A percentile compares a stretch with the other conserved stretches of the same genome.
phyloP scores from a whole-genome alignment of 2,329 filamentous ascomycete species.

The Fusarium sp. region DNA sequence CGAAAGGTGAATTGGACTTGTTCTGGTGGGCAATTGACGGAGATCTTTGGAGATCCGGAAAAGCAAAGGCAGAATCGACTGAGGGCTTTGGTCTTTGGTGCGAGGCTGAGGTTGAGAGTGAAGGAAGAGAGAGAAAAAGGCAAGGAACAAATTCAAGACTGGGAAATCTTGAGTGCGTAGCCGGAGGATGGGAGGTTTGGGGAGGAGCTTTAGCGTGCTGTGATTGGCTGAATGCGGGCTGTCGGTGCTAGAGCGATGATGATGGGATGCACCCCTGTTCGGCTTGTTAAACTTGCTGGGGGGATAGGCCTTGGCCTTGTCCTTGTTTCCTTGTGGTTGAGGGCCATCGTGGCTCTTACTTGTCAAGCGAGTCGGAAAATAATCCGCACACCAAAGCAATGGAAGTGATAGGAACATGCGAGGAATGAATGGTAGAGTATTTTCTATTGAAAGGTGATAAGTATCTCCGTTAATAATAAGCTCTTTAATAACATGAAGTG shows the following conservation, averaged over 20 bases:
- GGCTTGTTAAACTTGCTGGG: constrained; percentile 31
- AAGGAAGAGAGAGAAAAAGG: constrained; percentile 33
- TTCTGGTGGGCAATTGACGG: constrained; percentile 36
- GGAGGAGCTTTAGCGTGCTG: constrained; percentile 42
- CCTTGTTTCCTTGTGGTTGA: constrained; percentile 3
- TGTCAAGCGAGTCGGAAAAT: neutral
- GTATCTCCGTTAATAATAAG: too few species aligned
- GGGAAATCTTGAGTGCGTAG: constrained; percentile 51
- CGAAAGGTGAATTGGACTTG: constrained; percentile 35
- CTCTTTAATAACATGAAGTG: too few species aligned
- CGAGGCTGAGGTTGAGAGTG: constrained; percentile 29
- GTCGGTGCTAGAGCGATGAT: constrained; percentile 37
- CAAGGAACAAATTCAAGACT: constrained; percentile 43
- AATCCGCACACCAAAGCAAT: too few species aligned
- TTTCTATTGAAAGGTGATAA: too few species aligned
- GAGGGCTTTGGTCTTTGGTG: constrained; percentile 28
- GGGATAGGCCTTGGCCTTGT: constrained; percentile 26
- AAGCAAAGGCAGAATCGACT: constrained; percentile 24
- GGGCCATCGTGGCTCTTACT: constrained; percentile 36
- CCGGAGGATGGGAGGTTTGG: constrained; percentile 51
- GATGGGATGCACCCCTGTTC: constrained; percentile 37
- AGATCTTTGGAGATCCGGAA: constrained; percentile 28
- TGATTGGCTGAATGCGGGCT: constrained; percentile 43
- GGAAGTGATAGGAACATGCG: too few species aligned
- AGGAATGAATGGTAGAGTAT: too few species aligned